These are phyloP conservation scores for Botrytis paeoniae DNA, from an alignment of 2,329 filamentous ascomycete species.

Conservation along the genomic window DNA sequence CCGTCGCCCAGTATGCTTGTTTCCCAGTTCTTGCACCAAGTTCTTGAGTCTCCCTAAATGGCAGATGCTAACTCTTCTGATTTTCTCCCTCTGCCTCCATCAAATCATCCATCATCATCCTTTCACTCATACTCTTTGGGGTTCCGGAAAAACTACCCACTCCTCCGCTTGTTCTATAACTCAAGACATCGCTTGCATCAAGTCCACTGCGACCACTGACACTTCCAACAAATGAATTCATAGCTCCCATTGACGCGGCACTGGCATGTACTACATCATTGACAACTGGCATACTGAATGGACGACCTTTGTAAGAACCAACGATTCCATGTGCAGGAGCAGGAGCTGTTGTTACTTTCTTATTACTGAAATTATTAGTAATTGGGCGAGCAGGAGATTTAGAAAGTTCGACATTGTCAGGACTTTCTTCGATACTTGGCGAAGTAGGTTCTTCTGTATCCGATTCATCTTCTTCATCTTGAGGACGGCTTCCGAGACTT, in stretches of 20 bases:
- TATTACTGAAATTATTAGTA: background rate
- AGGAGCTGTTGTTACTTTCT: conserved; percentile 1
- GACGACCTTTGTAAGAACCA: conserved; percentile 53
- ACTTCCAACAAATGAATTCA: conserved; percentile 53
- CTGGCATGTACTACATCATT: conserved; percentile 49
- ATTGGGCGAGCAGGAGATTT: conserved; percentile 20
- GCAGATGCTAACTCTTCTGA: background rate
- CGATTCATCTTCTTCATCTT: conserved; percentile 19
- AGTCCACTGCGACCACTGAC: conserved; percentile 38
- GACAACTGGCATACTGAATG: conserved; percentile 52
- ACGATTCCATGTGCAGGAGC: conserved; percentile 30
- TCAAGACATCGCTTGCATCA: conserved; percentile 33
- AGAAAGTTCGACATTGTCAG: conserved; percentile 14
- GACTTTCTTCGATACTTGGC: conserved; percentile 5
- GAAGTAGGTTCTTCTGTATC: conserved; percentile 15
- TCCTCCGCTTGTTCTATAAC: conserved; percentile 29
- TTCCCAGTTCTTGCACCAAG: background rate
- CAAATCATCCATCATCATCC: conserved; percentile 37
- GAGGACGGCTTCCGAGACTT: conserved; percentile 18
- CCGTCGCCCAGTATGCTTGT: background rate
- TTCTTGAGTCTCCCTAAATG: background rate
- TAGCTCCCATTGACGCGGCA: conserved; percentile 48
- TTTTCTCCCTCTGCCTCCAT: conserved; percentile 24
- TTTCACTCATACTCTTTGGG: conserved; percentile 35
- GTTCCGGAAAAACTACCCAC: conserved; percentile 29